Evolutionary conservation across 306 rosid genomes (phyloP), one percentile per base, ranked within the genome.

Genomic region (Quercus variabilis): DNA sequence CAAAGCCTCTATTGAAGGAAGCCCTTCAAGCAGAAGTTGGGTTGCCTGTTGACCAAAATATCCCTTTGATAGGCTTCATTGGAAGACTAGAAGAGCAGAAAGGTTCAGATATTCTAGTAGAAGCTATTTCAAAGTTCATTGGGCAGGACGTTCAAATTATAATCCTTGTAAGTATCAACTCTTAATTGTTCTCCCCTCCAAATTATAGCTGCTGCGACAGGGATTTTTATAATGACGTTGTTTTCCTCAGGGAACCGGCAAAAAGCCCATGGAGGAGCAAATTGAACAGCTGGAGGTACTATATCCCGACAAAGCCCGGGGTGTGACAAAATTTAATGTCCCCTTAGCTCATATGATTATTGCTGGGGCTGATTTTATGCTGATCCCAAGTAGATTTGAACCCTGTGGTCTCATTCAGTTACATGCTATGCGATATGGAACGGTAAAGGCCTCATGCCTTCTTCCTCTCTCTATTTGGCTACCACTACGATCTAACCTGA

Each of bases 71-170:
- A n/a, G 93, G 90, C 65, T 95, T 93, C 83, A 89, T 95, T 28
- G 99, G 99, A 58, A 93, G 99, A 71, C 94, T 95, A 38, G 99
- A 95, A 82, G 99, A 95, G 86, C 99, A 95, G 83, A 95, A 95
- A 78, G 99, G 99, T 77, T 90, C 99, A 8, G 99, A 95, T 85
- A 93, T 95, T 83, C 92, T 95, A 55, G 92, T 78, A 35, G 98
- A 81, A 71, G 96, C 99, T 46, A 91, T 95, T 83, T 89, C 97
- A 1, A 76, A 87, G 71, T 88, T 95, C 69, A 78, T 87, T 18
- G 55, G 64, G 49, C 90, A 89, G 85, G 73, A 90, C 73, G 90
- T 90, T 75, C 99, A 95, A 76, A 76, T 95, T 58, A 89, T 93
- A 51, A 84, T 92, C 81, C 98, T 95, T 72, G 99, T 95, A 83